phyloP scores from a whole-genome alignment of 768 basidiomycete genomes.

The Amanita inopinata region DNA sequence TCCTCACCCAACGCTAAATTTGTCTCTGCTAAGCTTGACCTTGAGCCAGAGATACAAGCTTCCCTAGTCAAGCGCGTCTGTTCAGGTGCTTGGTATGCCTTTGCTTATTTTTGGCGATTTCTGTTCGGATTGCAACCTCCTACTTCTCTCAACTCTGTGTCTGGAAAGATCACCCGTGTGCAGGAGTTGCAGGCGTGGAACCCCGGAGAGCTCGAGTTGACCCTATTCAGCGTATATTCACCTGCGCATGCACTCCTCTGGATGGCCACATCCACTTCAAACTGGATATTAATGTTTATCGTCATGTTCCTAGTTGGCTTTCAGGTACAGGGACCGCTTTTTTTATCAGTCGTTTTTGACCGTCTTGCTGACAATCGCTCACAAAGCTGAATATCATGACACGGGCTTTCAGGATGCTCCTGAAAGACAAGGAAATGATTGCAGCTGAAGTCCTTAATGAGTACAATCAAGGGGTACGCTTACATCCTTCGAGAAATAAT shows the following conservation, averaged over 20 bases:
- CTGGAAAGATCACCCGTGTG: conserved; percentile 40
- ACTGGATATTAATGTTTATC: conserved; percentile 66
- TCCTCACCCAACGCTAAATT: conserved; percentile 63
- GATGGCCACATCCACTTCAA: conserved; percentile 58
- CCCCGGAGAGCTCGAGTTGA: conserved; percentile 62
- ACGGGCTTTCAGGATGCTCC: conserved; percentile 46
- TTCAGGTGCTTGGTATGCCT: conserved; percentile 38
- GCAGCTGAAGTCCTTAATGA: conserved; percentile 77
- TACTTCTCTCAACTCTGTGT: conserved; percentile 23
- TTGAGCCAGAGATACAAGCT: conserved; percentile 32
- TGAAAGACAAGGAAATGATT: conserved; percentile 71
- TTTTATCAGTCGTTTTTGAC: conserved; percentile 1
- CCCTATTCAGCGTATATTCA: conserved; percentile 68
- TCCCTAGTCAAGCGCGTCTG: conserved; percentile 35
- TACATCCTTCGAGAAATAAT: neutral
- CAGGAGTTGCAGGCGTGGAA: conserved; percentile 76
- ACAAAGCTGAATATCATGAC: conserved; percentile 39
- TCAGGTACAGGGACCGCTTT: conserved; percentile 39
- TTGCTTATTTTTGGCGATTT: conserved; percentile 55
- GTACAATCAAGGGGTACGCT: conserved; percentile 65
- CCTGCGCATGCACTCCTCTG: conserved; percentile 69
- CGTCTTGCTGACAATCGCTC: conserved; percentile 1
- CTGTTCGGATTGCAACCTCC: conserved; percentile 52
- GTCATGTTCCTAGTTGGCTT: conserved; percentile 58
- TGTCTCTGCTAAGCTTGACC: conserved; percentile 43